phyloP scores from a whole-genome alignment of 73 alveolate genomes.

The Breviolum minutum region DNA sequence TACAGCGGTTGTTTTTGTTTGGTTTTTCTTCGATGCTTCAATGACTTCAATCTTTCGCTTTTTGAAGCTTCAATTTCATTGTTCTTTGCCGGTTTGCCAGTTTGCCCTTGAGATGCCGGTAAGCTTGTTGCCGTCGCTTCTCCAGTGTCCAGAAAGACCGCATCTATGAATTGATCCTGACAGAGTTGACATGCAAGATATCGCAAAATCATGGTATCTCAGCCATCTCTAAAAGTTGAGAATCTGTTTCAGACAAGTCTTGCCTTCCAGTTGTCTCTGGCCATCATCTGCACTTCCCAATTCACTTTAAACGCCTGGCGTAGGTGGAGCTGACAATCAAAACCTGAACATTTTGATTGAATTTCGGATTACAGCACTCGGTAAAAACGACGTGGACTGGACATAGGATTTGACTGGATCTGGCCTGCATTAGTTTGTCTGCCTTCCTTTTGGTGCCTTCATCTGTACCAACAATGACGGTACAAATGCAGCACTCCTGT shows the following conservation, averaged over 20 bases:
- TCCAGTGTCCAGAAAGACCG: constrained; percentile 56
- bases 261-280: constrained; percentile 91
- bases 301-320: constrained; percentile 78
- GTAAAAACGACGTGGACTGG: not conserved
- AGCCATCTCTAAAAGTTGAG: not conserved
- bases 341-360: too few relatives aligned
- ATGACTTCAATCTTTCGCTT: too few relatives aligned
- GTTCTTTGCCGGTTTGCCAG: too few relatives aligned
- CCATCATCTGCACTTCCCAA: constrained; percentile 94
- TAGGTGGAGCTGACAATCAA: too few relatives aligned
- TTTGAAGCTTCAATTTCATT: too few relatives aligned
- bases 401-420: not conserved
- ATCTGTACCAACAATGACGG: constrained; percentile 74
- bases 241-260: not conserved
- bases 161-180: constrained; percentile 69
- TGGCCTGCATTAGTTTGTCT: constrained; percentile 72
- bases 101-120: not conserved
- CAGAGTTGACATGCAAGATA: not conserved
- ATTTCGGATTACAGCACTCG: not conserved
- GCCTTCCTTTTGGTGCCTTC: constrained; percentile 57
- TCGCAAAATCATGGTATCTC: not conserved
- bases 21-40: not conserved
- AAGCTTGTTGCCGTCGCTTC: constrained; percentile 24
- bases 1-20: not conserved
- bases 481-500: constrained; percentile 90